Conservation (phyloP, 352 stramenopile species). For the Peronospora tabacina region DNA sequence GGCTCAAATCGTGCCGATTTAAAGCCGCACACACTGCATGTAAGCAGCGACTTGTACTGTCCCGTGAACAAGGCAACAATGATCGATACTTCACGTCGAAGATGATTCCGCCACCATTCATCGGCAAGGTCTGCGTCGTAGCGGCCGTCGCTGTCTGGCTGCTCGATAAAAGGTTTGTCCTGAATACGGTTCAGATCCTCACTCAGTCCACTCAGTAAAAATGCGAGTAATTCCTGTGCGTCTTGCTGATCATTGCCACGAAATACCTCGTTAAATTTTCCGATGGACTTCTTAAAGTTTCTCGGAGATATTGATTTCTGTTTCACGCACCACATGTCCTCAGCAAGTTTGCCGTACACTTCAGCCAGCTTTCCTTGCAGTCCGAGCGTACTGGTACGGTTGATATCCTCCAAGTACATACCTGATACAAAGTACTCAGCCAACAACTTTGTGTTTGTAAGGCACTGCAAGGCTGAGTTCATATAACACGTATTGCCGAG, state of each 20-base stretch:
- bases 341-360: conserved; percentile 92
- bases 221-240: conserved; percentile 94
- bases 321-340: conserved; percentile 93
- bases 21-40: conserved; percentile 94
- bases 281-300: conserved; percentile 91
- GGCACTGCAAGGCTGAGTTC: conserved; percentile 90
- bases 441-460: conserved; percentile 94
- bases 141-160: conserved; percentile 94
- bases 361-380: conserved; percentile 91
- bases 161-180: conserved; percentile 96
- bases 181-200: conserved; percentile 98
- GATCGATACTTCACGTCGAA: conserved; percentile 96
- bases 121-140: conserved; percentile 96
- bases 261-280: conserved; percentile 95
- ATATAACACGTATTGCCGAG: conserved; percentile 95
- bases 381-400: conserved; percentile 94
- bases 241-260: conserved; percentile 97
- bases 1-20: conserved; percentile 90
- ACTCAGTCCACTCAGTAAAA: conserved; percentile 94
- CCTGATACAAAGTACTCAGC: conserved; percentile 94
- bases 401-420: conserved; percentile 91
- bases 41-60: conserved; percentile 97
- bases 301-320: conserved; percentile 88
- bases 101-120: conserved; percentile 98
- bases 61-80: conserved; percentile 99